A percentile compares a stretch with the other conserved stretches of the same genome.
These are phyloP conservation scores for Schizophyllum commune DNA, from an alignment of 1,284 basidiomycete genomes.

Conservation along the genomic window DNA sequence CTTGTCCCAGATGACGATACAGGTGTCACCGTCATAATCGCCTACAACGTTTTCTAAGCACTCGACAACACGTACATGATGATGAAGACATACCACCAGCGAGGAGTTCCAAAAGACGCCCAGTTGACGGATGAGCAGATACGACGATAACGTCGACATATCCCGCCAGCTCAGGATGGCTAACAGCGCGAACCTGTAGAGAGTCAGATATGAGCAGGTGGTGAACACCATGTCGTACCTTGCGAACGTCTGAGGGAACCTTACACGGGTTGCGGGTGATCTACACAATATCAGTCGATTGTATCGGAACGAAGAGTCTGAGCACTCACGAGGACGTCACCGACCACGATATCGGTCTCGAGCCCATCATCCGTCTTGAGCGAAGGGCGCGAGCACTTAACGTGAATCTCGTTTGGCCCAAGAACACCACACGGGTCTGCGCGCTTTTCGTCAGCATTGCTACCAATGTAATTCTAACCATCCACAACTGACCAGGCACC, in stretches of 20 bases:
- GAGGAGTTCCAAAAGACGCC: conserved; percentile 32
- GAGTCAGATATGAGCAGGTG: background rate
- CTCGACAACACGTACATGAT: no score
- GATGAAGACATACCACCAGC: conserved; percentile 28
- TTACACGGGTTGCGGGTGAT: conserved; percentile 40
- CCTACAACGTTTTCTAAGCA: no score
- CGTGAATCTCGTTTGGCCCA: conserved; percentile 29
- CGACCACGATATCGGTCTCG: conserved; percentile 25
- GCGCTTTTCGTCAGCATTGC: background rate
- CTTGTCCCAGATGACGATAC: conserved; percentile 31
- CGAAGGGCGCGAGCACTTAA: conserved; percentile 23
- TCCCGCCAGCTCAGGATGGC: conserved; percentile 21
- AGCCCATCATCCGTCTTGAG: conserved; percentile 20
- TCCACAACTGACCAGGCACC: conserved; percentile 29
- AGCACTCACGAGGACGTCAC: conserved; percentile 30
- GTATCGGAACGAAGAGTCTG: no score
- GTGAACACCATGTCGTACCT: conserved; percentile 18
- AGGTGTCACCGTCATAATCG: conserved; percentile 39
- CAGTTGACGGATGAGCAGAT: conserved; percentile 17
- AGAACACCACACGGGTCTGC: conserved; percentile 31
- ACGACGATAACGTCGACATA: conserved; percentile 36
- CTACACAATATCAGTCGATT: conserved; percentile 8
- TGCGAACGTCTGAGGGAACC: conserved; percentile 35
- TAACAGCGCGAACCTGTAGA: conserved; percentile 31
- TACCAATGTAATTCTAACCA: no score